phyloP scores from a whole-genome alignment of 257 asterid species.

The Capsicum pubescens region DNA sequence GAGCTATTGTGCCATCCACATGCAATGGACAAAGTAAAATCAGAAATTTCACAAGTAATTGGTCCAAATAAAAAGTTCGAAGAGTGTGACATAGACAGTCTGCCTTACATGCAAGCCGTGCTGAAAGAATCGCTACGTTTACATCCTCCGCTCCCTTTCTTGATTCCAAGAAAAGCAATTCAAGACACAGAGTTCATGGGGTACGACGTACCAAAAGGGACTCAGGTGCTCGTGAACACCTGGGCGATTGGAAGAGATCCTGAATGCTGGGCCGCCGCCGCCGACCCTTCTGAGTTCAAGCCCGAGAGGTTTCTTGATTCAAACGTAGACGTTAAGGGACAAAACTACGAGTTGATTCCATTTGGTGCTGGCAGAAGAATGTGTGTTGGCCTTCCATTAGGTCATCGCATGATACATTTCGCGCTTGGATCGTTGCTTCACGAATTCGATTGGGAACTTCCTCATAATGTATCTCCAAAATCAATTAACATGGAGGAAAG shows the following conservation, averaged over 20 bases:
- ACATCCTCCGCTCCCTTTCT: conserved; percentile 55
- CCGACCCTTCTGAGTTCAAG: background rate
- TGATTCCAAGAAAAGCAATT: conserved; percentile 48
- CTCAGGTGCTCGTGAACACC: conserved; percentile 37
- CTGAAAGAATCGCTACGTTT: conserved; percentile 58
- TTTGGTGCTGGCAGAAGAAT: conserved; percentile 2
- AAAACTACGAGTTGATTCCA: background rate
- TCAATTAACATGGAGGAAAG: conserved; percentile 9
- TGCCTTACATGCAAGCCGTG: conserved; percentile 54
- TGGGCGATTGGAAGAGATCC: conserved; percentile 22
- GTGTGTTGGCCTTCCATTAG: conserved; percentile 18
- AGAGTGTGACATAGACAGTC: conserved; percentile 45
- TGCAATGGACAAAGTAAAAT: conserved; percentile 38
- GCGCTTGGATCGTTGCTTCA: background rate
- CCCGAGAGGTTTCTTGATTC: conserved; percentile 9
- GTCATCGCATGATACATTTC: conserved; percentile 6
- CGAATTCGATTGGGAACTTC: background rate
- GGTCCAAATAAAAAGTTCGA: conserved; percentile 40
- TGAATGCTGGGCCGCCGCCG: background rate
- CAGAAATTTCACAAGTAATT: conserved; percentile 47
- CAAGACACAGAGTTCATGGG: conserved; percentile 51
- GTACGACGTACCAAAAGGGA: conserved; percentile 41
- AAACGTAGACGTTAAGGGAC: background rate
- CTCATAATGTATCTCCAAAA: background rate
- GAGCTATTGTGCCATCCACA: conserved; percentile 51